Evolutionary conservation across 768 basidiomycete genomes (phyloP), one percentile per base, ranked within the genome.

Genomic region (Lentinus tigrinus): DNA sequence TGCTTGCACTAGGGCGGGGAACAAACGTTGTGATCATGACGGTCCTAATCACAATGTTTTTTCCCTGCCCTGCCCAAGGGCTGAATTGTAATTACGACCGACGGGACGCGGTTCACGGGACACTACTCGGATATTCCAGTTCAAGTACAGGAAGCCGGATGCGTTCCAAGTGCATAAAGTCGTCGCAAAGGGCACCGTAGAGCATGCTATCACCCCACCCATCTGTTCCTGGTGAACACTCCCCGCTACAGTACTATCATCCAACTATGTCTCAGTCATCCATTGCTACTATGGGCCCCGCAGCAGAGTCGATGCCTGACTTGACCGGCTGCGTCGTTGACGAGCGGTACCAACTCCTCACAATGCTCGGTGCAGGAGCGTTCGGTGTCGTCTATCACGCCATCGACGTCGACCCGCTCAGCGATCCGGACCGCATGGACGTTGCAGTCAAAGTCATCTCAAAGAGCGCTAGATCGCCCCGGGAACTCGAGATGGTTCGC

Each of bases 321-420:
- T 58, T 67, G 55, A 59, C 63, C 44, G 57, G 62, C 37, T 40
- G 34, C 24, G 31, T 84, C 69, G 88, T 98, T 76, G 93, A 95
- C 78, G 79, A 82, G 21, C 58, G 60, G n/a, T 58, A 64, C 61
- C 83, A 94, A 70, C 85, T 98, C 58, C 81, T 90, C 63, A 83
- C 88, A 64, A 80, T 93, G 63, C 82, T 99, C 53, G 96, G 96
- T 34, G 80, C 88, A n/a, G 96, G 96, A 11, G 93, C 93, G n/a
- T 98, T 95, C 70, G 96, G 96, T 48, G 86, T 93, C 62, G 95
- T 98, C 13, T 97, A 96, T 72, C 85, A 88, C 52, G 95, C 92
- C 17, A 78, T 88, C 55, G 88, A 90, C 51, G 39, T 52, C 10
- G 28, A 47, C 44, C 54, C 50, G 37, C 17, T 27, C 16, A 14